Percentiles rank a stretch among this genome's conserved stretches.
Evolutionary conservation across 1,139 yeast genomes (phyloP).

Genomic region (Suhomyces bokatorum): DNA sequence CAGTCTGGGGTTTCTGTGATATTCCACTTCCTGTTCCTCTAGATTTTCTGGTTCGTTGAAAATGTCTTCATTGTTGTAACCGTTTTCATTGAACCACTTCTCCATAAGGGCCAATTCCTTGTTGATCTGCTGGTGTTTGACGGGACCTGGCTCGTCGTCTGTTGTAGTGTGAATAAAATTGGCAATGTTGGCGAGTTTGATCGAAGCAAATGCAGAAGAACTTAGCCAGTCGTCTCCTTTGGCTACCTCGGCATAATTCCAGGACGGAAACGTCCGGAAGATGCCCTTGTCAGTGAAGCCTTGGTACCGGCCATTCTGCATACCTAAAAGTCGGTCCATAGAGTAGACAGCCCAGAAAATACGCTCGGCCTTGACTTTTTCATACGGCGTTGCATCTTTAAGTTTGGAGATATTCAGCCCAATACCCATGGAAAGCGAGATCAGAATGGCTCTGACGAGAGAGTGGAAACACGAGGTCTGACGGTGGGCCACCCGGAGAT

Average conservation of each 20-base stretch:
- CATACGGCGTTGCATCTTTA: conserved; percentile 40
- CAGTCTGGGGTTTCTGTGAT: neutral
- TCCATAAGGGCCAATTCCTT: conserved; percentile 32
- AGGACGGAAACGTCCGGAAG: conserved; percentile 33
- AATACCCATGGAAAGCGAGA: conserved; percentile 60
- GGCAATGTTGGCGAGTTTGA: conserved; percentile 44
- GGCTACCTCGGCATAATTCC: conserved; percentile 29
- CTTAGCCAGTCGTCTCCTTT: conserved; percentile 55
- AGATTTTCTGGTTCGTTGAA: conserved; percentile 15
- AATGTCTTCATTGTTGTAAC: conserved; percentile 35
- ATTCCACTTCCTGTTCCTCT: neutral
- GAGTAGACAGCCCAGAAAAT: conserved; percentile 60
- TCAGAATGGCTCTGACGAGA: conserved; percentile 53
- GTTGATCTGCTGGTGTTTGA: conserved; percentile 38
- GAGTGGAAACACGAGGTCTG: conserved; percentile 59
- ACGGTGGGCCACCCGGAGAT: conserved; percentile 56
- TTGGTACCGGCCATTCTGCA: conserved; percentile 55
- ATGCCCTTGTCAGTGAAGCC: conserved; percentile 43
- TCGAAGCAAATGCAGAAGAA: conserved; percentile 49
- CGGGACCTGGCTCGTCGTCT: conserved; percentile 28
- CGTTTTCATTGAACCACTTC: conserved; percentile 39
- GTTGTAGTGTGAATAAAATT: conserved; percentile 34
- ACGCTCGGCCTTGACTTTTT: conserved; percentile 50
- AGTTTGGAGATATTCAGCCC: conserved; percentile 29
- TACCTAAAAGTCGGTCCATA: conserved; percentile 54